Evolutionary conservation across 805 yeast genomes (phyloP), one percentile per base, ranked within the genome.

Genomic region (Ogataea chonburiensis): DNA sequence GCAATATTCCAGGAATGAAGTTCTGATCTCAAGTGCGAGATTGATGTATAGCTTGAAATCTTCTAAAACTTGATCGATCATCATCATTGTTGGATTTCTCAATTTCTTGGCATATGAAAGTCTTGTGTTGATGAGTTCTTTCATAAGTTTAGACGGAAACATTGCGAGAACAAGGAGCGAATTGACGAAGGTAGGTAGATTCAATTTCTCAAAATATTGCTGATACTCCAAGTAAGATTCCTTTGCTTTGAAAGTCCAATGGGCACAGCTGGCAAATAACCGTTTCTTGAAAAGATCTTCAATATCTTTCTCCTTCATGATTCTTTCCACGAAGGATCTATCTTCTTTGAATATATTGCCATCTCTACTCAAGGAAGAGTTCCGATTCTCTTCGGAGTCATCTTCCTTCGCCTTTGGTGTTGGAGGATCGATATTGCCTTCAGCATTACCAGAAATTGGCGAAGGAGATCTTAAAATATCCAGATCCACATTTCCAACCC

Each of bases 51-150:
- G 72, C 47, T 80, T 80, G 56, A 91, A 83, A 56, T 87, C 95
- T 29, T 78, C 88, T 43, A 91, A 75, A 73, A 87, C 82, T 61
- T 91, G 96, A 60, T 93, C 98, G 49, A 93, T 86, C 81, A 87
- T 86, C 88, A 87, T 84, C 79, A 89, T 77, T 0, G 97, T 88
- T 2, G 96, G 96, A 50, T 82, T 84, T 34, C 73, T 77, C 31
- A 91, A 63, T 52, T 82, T 83, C 56, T 75, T 70, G 2, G 97
- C 95, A 56, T 86, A 88, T 2, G 71, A 66, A 28, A 91, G 66
- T 47, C 97, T 72, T 26, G 85, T 74, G 22, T 73, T 71, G 27
- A 89, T 81, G 34, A 86, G 74, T 50, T 86, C 96, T 52, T 81
- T 82, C 50, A 88, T 80, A 28, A 93, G 66, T 43, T 76, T 77